These are phyloP conservation scores for Alloteropsis angusta DNA, from an alignment of 202 grass and related monocot genomes.

Conservation along the genomic window DNA sequence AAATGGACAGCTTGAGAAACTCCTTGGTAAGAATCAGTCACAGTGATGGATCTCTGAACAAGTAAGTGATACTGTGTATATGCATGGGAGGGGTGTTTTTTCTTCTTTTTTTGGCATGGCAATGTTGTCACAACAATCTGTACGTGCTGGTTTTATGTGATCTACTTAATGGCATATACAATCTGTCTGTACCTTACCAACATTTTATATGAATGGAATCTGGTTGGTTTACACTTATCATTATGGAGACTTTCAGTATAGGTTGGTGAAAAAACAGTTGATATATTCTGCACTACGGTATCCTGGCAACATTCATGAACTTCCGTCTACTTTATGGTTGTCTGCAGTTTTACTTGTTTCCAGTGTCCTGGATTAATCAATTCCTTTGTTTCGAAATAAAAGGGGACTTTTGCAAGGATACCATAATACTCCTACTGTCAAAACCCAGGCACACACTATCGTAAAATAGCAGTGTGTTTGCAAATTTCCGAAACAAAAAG, in stretches of 20 bases:
- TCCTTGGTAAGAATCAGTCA: conserved; percentile 54
- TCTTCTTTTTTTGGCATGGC: neutral
- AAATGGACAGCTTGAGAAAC: conserved; percentile 56
- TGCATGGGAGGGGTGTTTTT: neutral
- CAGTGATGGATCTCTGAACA: conserved; percentile 8
- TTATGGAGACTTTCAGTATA: neutral
- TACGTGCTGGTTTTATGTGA: conserved; percentile 2
- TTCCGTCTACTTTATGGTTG: neutral
- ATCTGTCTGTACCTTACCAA: neutral
- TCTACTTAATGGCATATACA: conserved; percentile 1
- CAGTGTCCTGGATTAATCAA: no score
- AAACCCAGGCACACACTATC: no score
- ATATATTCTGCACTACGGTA: no score
- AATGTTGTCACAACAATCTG: conserved; percentile 10
- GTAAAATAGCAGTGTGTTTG: no score
- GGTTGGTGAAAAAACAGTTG: no score
- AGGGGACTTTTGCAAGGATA: no score
- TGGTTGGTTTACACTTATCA: neutral
- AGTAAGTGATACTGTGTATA: neutral
- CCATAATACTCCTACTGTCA: no score
- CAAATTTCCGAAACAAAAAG: no score
- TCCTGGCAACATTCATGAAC: neutral
- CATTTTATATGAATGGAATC: neutral
- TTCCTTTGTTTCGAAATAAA: no score
- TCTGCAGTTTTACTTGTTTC: no score